Evolutionary conservation across 1,284 basidiomycete genomes (phyloP), one percentile per base, ranked within the genome.

Genomic region (Apiotrichum siamense): DNA sequence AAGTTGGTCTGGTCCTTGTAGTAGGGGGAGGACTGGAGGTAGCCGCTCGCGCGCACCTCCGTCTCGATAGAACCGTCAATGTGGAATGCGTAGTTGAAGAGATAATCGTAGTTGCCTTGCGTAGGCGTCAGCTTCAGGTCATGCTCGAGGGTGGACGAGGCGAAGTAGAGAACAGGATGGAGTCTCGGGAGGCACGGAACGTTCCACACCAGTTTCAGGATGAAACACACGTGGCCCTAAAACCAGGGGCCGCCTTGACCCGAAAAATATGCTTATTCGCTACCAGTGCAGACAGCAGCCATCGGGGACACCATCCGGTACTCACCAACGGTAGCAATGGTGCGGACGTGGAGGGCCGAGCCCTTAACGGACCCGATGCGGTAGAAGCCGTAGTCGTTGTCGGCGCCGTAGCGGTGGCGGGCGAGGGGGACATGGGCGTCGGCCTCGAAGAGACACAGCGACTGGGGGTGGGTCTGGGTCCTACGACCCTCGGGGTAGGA

Each of bases 21-120:
- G 78, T 80, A 83, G 63, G 76, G 80, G 12, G 77, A 80, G 52
- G 79, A 81, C 70, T 84, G 83, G 45, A 84, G 73, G 63, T 85
- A 85, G 6, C 83, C 83, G 6, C 81, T 83, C 0, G 83, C 83
- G 12, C 81, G 82, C 17, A 85, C 55, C 2, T 80, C 75, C 24
- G 83, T 80, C 66, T 84, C 83, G 25, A 85, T 79, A 5, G 81
- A 82, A 3, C 83, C 82, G 57, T 84, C 83, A 12, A 83, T 67
- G 52, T 81, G 78, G 76, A 84, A 84, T 3, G 78, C 79, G 62
- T 85, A 84, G 59, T 84, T 81, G 61, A 83, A 84, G 21, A 54
- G 49, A 21, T 65, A 67, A 42, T 76, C 81, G 59, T 66, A 83
- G 77, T 84, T 83, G n/a, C n/a, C n/a, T n/a, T n/a, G n/a, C n/a